Percentiles rank a stretch among this genome's conserved stretches.
phyloP scores from a whole-genome alignment of 78 protist genomes.

The Salpingoeca rosetta region DNA sequence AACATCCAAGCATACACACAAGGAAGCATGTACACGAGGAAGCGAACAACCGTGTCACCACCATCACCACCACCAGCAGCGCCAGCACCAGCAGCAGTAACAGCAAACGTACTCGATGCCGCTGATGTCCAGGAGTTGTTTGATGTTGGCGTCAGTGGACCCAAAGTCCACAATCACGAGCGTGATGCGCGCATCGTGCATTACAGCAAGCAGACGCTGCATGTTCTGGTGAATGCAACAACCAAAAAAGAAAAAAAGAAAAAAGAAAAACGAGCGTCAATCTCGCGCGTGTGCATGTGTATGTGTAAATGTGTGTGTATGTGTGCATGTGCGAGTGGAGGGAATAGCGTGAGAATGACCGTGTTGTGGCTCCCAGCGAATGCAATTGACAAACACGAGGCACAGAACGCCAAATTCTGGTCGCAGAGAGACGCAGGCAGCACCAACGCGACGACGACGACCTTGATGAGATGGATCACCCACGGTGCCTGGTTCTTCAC shows the following conservation, averaged over 20 bases:
- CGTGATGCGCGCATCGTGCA: not conserved
- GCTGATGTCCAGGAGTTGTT: not conserved
- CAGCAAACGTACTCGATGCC: slow-evolving; percentile 7
- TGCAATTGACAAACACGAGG: not conserved
- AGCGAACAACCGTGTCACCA: no score
- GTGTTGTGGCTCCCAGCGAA: no score
- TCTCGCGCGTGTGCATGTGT: no score
- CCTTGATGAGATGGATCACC: not conserved
- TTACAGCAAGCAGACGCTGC: not conserved
- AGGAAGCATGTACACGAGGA: no score
- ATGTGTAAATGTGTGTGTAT: no score
- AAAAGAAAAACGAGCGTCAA: not conserved
- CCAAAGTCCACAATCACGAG: not conserved
- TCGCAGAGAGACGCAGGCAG: not conserved
- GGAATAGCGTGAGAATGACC: no score
- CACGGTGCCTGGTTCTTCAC: slow-evolving; percentile 8
- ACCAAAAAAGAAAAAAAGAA: not conserved
- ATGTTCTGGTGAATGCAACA: not conserved
- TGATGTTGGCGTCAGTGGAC: not conserved
- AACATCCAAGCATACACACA: no score
- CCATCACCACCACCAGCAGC: no score
- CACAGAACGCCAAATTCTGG: not conserved
- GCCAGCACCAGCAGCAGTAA: not conserved
- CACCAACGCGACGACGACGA: not conserved
- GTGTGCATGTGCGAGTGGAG: no score